Percentiles rank a stretch among this genome's conserved stretches.
phyloP scores from a whole-genome alignment of 2,329 filamentous ascomycete species.

The Ciborinia camelliae region DNA sequence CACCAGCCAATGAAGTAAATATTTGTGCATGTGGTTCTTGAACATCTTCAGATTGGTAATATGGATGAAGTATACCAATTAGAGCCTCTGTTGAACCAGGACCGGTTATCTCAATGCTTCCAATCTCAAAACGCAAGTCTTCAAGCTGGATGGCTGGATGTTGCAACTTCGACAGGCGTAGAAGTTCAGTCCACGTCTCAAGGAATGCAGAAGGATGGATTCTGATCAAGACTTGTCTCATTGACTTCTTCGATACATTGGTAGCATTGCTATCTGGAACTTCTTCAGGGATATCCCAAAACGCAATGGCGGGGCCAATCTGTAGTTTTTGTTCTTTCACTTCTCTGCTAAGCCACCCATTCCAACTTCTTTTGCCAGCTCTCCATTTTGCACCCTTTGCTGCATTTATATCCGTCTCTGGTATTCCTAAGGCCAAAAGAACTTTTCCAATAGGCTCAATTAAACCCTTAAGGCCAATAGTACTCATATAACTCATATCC shows the following conservation, averaged over 20 bases:
- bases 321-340: constrained; percentile 50
- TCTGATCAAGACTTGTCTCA: constrained; percentile 60
- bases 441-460: constrained; percentile 61
- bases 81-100: constrained; percentile 79
- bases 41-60: constrained; percentile 37
- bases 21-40: constrained; percentile 45
- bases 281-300: constrained; percentile 59
- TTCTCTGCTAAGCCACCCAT: constrained; percentile 57
- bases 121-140: constrained; percentile 68
- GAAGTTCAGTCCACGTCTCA: constrained; percentile 59
- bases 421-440: constrained; percentile 62
- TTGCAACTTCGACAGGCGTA: constrained; percentile 56
- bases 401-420: constrained; percentile 59
- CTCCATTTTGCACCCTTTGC: constrained; percentile 69
- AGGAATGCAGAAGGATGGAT: constrained; percentile 79
- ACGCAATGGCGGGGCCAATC: constrained; percentile 68
- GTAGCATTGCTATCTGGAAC: constrained; percentile 25
- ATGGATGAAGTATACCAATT: constrained; percentile 61
- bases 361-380: constrained; percentile 54
- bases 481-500: constrained; percentile 94
- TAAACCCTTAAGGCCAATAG: constrained; percentile 71
- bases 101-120: constrained; percentile 66
- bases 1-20: constrained; percentile 51
- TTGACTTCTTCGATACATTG: constrained; percentile 39
- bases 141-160: constrained; percentile 60